A percentile compares a stretch with the other conserved stretches of the same genome.
Evolutionary conservation across 768 basidiomycete species (phyloP).

Genomic region (Tephrocybe sp.): DNA sequence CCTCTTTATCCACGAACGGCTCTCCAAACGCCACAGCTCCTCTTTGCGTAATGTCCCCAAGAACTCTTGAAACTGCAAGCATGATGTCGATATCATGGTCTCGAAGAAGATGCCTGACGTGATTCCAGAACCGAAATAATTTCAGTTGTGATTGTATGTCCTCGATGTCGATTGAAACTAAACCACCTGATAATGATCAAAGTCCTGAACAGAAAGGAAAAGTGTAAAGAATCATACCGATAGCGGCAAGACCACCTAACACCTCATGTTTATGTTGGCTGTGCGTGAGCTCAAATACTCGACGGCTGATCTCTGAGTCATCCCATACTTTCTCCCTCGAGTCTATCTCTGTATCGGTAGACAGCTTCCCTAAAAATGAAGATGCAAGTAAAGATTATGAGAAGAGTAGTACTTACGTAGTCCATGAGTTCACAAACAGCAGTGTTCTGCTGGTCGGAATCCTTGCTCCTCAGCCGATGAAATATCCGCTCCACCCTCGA

Average conservation of each 20-base stretch:
- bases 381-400: not conserved
- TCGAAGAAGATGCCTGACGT: slow-evolving; percentile 89
- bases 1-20: slow-evolving; percentile 85
- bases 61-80: slow-evolving; percentile 86
- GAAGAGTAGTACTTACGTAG: slow-evolving; percentile 54
- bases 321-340: slow-evolving; percentile 82
- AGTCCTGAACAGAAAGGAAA: not conserved
- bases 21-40: slow-evolving; percentile 84
- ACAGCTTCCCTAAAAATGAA: slow-evolving; percentile 51
- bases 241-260: slow-evolving; percentile 85
- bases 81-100: slow-evolving; percentile 90
- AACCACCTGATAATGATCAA: too few relatives aligned
- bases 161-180: slow-evolving; percentile 36
- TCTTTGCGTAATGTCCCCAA: slow-evolving; percentile 81
- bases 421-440: slow-evolving; percentile 71
- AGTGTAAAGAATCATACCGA: slow-evolving; percentile 52
- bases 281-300: slow-evolving; percentile 80
- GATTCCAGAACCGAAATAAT: slow-evolving; percentile 86
- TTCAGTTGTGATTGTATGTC: slow-evolving; percentile 76
- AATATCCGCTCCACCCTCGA: slow-evolving; percentile 68
- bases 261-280: slow-evolving; percentile 76
- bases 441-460: slow-evolving; percentile 60
- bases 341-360: slow-evolving; percentile 74
- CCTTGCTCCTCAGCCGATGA: slow-evolving; percentile 60
- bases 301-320: slow-evolving; percentile 74